These are phyloP conservation scores for Pyropia yezoensis DNA, from an alignment of 23 red algal species.

Conservation along the genomic window DNA sequence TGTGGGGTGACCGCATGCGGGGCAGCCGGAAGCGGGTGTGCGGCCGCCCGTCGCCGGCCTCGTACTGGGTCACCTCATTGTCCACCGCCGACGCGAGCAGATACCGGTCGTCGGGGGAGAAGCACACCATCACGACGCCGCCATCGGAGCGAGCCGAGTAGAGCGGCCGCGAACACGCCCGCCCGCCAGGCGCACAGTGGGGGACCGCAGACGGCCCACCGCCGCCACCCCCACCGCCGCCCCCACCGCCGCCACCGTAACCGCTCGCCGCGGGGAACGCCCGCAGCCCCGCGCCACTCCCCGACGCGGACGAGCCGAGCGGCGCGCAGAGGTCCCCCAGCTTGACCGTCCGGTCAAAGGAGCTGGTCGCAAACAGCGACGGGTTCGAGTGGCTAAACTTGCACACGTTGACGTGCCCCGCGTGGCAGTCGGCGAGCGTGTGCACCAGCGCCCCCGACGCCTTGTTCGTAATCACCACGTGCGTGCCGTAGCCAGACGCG, in stretches of 20 bases:
- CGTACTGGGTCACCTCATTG: conserved; percentile 88
- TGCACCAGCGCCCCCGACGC: conserved; percentile 35
- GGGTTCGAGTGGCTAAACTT: conserved; percentile 81
- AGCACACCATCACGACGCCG: conserved; percentile 92
- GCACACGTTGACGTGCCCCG: conserved; percentile 74
- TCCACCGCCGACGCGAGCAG: conserved; percentile 88
- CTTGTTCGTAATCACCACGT: conserved; percentile 72
- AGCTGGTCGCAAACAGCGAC: conserved; percentile 69
- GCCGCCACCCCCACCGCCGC: too few relatives aligned
- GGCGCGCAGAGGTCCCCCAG: conserved; percentile 87
- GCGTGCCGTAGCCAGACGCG: conserved; percentile 43
- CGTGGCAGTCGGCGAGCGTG: conserved; percentile 62
- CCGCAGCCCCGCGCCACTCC: too few relatives aligned
- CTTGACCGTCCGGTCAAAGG: conserved; percentile 80
- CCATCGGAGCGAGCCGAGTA: conserved; percentile 35
- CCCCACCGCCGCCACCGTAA: too few relatives aligned
- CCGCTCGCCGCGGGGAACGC: too few relatives aligned
- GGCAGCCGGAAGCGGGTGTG: conserved; percentile 49
- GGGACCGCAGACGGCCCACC: too few relatives aligned
- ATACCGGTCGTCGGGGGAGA: conserved; percentile 81
- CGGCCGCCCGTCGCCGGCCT: conserved; percentile 49
- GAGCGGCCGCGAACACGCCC: conserved; percentile 13
- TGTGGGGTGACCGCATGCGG: conserved; percentile 13
- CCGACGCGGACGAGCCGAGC: not conserved
- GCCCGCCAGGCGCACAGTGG: too few relatives aligned